Percentiles rank a stretch among this genome's conserved stretches.
Evolutionary conservation across 257 asterid species (phyloP).

Genomic region (Cordia subcordata): DNA sequence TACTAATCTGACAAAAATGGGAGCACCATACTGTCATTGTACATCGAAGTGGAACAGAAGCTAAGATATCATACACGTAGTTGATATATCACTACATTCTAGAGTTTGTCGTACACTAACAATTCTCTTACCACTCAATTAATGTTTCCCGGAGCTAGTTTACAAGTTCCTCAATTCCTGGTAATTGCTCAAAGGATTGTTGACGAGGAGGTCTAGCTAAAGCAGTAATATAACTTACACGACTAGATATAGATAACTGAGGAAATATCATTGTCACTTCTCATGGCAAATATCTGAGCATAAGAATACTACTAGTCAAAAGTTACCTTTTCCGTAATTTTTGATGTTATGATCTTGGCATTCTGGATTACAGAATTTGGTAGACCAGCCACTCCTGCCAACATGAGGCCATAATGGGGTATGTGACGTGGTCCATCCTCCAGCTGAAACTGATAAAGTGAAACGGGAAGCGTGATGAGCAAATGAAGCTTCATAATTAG

Average conservation of each 20-base stretch:
- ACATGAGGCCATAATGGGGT: conserved; percentile 91
- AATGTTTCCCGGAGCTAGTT: too few species aligned
- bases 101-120: too few species aligned
- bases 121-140: too few species aligned
- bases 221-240: not conserved
- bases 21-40: not conserved
- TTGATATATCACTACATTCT: too few species aligned
- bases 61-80: too few species aligned
- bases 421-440: conserved; percentile 81
- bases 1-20: not conserved
- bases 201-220: too few species aligned
- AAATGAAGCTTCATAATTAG: not conserved
- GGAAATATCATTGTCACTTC: conserved; percentile 5
- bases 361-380: conserved; percentile 69
- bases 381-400: conserved; percentile 92
- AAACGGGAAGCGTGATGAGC: conserved; percentile 11
- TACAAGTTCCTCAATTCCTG: too few species aligned
- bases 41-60: not conserved
- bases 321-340: conserved; percentile 59
- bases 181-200: too few species aligned
- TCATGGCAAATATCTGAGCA: conserved; percentile 2
- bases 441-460: conserved; percentile 61
- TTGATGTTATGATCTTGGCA: conserved; percentile 68
- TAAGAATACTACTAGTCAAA: not conserved
- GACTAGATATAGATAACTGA: conserved; percentile 1